These are phyloP conservation scores for Mrakia blollopis DNA, from an alignment of 768 basidiomycete genomes.

Conservation along the genomic window DNA sequence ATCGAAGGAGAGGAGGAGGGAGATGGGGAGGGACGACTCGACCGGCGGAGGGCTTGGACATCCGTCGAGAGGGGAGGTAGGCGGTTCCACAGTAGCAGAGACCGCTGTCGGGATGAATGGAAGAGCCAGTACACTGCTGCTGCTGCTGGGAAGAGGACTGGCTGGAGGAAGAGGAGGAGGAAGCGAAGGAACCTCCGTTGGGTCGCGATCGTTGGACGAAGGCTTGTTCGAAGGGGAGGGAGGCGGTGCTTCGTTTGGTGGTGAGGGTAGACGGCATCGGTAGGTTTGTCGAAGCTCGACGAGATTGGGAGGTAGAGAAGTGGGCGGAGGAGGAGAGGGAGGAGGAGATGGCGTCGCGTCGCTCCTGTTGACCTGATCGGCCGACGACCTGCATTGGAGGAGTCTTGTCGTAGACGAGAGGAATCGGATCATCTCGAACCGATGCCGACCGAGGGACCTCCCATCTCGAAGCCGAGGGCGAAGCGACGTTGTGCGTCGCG, in stretches of 20 bases:
- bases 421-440: no score
- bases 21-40: neutral
- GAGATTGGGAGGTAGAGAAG: neutral
- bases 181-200: neutral
- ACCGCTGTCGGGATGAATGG: slow-evolving; percentile 5
- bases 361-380: neutral
- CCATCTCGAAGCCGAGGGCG: neutral
- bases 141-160: neutral
- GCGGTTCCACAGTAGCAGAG: neutral
- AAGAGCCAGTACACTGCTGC: neutral
- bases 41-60: neutral
- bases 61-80: neutral
- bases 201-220: neutral
- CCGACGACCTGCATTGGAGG: neutral
- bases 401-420: neutral
- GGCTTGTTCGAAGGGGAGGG: slow-evolving; percentile 14
- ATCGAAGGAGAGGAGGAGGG: neutral
- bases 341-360: neutral
- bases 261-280: neutral
- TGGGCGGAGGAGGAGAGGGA: neutral
- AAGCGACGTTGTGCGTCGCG: neutral
- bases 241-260: neutral
- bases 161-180: neutral
- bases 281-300: neutral
- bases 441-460: neutral